Evolutionary conservation across 805 yeast genomes (phyloP).

Genomic region (Metschnikowia sp.): DNA sequence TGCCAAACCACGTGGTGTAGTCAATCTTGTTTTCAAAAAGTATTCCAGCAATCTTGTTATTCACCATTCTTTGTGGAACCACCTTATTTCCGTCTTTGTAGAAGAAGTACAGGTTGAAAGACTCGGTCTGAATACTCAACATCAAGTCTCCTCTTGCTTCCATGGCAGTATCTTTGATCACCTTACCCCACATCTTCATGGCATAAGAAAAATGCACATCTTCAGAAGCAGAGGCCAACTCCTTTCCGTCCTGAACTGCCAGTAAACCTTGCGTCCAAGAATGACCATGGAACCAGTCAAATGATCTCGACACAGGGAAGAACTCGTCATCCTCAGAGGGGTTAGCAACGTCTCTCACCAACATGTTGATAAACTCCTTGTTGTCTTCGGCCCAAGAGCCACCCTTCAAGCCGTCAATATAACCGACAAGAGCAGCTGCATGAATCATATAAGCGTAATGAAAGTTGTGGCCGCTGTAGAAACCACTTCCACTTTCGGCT

Average conservation of each 20-base stretch:
- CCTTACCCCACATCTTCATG: too few species aligned
- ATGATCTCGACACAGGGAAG: slow-evolving; percentile 63
- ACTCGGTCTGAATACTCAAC: too few species aligned
- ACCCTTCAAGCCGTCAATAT: slow-evolving; percentile 59
- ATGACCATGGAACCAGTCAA: slow-evolving; percentile 74
- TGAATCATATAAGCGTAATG: slow-evolving; percentile 82
- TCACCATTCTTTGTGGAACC: too few species aligned
- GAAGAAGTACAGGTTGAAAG: too few species aligned
- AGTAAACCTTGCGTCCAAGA: slow-evolving; percentile 72
- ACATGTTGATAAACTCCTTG: slow-evolving; percentile 55
- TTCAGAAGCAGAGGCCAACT: slow-evolving; percentile 16
- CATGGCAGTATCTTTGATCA: too few species aligned
- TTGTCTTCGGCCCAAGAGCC: slow-evolving; percentile 49
- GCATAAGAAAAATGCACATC: too few species aligned
- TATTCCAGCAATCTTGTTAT: too few species aligned
- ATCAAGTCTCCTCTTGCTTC: too few species aligned
- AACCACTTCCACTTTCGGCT: slow-evolving; percentile 64
- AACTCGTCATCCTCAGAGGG: slow-evolving; percentile 49
- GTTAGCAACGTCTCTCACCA: slow-evolving; percentile 67
- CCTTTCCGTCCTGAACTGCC: slow-evolving; percentile 63
- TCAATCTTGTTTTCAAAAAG: too few species aligned
- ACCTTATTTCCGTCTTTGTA: too few species aligned
- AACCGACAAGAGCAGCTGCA: slow-evolving; percentile 77
- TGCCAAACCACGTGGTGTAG: too few species aligned
- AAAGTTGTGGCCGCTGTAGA: slow-evolving; percentile 84